A percentile compares a stretch with the other conserved stretches of the same genome.
phyloP scores from a whole-genome alignment of 1,284 basidiomycete species.

The Blastosporella zonata region DNA sequence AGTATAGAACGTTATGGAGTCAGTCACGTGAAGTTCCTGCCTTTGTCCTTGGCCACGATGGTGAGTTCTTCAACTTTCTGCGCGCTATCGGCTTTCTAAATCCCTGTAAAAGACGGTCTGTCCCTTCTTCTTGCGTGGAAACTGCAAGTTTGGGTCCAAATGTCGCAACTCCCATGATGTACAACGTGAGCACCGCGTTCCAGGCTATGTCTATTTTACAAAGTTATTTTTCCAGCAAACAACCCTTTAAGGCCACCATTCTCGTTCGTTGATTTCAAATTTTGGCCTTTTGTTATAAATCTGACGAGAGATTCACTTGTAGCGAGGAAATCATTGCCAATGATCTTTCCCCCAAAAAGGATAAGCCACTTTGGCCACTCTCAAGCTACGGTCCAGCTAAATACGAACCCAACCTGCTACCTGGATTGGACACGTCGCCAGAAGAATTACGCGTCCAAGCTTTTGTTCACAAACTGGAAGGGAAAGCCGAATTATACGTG shows the following conservation, averaged over 20 bases:
- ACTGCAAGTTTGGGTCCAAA: constrained; percentile 63
- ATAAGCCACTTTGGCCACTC: constrained; percentile 81
- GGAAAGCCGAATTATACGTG: constrained; percentile 70
- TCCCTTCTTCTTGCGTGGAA: constrained; percentile 62
- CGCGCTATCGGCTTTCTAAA: not conserved
- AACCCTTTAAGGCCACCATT: constrained; percentile 32
- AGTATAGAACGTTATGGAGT: not conserved
- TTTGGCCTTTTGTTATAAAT: not conserved
- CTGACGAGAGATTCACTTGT: constrained; percentile 17
- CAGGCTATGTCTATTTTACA: not conserved
- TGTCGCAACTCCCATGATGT: constrained; percentile 56
- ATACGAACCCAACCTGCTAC: constrained; percentile 67
- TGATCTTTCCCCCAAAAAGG: constrained; percentile 58
- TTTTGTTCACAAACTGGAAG: constrained; percentile 52
- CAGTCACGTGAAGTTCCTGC: constrained; percentile 5
- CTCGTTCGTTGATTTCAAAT: constrained; percentile 31
- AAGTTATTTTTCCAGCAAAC: constrained; percentile 3
- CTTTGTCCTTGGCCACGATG: constrained; percentile 6
- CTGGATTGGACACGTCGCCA: constrained; percentile 68
- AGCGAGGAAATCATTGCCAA: constrained; percentile 59
- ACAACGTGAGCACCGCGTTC: constrained; percentile 7
- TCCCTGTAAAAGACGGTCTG: constrained; percentile 40
- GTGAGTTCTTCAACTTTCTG: not conserved
- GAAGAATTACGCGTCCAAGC: constrained; percentile 83
- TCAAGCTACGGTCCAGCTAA: constrained; percentile 81